These are phyloP conservation scores for Linum trigynum DNA, from an alignment of 345 rosid genomes.

Conservation along the genomic window DNA sequence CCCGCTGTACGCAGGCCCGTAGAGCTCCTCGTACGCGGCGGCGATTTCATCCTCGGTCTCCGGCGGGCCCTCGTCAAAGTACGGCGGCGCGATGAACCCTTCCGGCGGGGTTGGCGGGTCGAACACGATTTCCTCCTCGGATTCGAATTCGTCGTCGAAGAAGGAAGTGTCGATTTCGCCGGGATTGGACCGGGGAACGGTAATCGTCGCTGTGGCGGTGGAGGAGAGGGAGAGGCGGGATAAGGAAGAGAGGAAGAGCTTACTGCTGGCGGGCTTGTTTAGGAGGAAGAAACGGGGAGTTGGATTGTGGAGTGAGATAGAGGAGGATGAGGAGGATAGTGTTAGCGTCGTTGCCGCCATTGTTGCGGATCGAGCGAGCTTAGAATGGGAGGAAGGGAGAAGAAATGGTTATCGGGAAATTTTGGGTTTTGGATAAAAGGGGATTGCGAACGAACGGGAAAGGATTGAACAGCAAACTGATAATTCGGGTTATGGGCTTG, in stretches of 20 bases:
- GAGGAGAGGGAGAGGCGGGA: neutral
- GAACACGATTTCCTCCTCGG: constrained; percentile 31
- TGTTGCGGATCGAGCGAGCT: neutral
- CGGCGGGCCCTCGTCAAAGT: constrained; percentile 61
- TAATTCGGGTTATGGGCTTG: too few species aligned
- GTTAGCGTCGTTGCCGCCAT: constrained; percentile 22
- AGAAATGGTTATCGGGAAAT: neutral
- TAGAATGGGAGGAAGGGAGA: neutral
- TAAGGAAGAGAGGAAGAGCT: neutral
- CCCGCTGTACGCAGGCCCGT: constrained; percentile 77
- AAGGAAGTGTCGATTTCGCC: constrained; percentile 29
- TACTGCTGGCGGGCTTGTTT: neutral
- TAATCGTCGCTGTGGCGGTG: constrained; percentile 5
- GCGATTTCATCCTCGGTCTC: constrained; percentile 70
- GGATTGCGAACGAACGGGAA: too few species aligned
- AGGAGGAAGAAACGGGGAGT: constrained; percentile 9
- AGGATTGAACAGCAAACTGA: too few species aligned
- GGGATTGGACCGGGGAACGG: constrained; percentile 23
- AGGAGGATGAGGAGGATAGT: constrained; percentile 26
- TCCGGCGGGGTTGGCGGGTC: constrained; percentile 63
- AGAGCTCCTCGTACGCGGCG: constrained; percentile 62
- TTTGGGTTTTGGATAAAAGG: neutral
- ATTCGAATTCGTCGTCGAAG: constrained; percentile 15
- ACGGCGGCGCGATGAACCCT: constrained; percentile 41
- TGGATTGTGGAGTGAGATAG: constrained; percentile 26